A percentile compares a stretch with the other conserved stretches of the same genome.
Evolutionary conservation across 352 stramenopile genomes (phyloP).

Genomic region (Phytopythium boreale): DNA sequence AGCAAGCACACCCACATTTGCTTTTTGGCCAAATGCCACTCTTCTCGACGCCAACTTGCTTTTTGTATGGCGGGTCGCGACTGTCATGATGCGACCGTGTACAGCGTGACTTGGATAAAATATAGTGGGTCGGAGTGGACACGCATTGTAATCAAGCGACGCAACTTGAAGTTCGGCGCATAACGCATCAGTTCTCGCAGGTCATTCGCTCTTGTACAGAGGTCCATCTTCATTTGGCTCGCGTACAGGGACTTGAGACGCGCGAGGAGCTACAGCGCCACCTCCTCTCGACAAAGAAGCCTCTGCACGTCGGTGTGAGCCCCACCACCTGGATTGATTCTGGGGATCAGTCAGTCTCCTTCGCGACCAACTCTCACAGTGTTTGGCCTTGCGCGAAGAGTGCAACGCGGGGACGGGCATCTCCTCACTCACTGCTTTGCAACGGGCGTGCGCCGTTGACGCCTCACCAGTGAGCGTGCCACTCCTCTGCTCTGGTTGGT

Average conservation of each 20-base stretch:
- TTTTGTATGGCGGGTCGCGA: neutral
- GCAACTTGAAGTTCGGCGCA: conserved; percentile 10
- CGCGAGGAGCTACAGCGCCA: neutral
- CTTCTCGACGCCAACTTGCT: neutral
- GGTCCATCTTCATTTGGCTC: neutral
- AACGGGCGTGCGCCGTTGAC: neutral
- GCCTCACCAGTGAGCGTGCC: neutral
- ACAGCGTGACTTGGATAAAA: neutral
- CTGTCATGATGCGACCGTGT: neutral
- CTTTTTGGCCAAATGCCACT: conserved; percentile 1
- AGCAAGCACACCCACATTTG: neutral
- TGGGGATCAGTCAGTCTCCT: neutral
- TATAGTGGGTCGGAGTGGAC: neutral
- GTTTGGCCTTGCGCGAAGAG: neutral
- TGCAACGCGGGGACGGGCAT: neutral
- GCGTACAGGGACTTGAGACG: neutral
- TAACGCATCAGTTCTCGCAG: conserved; percentile 5
- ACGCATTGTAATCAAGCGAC: conserved; percentile 7
- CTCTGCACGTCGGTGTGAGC: neutral
- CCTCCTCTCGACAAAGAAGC: neutral
- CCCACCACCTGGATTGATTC: neutral
- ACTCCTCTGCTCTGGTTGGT: neutral
- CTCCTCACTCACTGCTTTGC: neutral
- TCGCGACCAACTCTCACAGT: neutral
- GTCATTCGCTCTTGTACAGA: conserved; percentile 5